Evolutionary conservation across 2,329 filamentous ascomycete genomes (phyloP).

Genomic region (Botrytis pseudocinerea): DNA sequence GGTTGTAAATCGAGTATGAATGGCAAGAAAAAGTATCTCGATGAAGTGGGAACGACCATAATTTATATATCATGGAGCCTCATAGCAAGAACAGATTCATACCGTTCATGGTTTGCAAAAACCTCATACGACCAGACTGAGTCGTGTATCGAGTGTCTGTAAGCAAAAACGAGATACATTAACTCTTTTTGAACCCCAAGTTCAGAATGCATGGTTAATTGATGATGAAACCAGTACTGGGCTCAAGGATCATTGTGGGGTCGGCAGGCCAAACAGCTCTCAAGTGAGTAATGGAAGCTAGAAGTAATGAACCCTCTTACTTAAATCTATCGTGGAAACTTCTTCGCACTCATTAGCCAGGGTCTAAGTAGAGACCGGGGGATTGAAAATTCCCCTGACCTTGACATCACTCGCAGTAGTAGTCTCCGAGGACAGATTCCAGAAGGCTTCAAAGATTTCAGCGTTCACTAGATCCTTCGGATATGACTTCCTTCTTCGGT

Average conservation of each 20-base stretch:
- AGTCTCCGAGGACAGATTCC: neutral
- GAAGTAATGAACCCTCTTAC: neutral
- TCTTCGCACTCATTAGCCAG: neutral
- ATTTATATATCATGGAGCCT: slow-evolving; percentile 6
- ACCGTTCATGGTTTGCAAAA: neutral
- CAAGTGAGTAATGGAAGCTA: neutral
- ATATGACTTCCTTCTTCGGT: neutral
- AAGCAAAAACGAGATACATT: neutral
- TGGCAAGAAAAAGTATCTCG: neutral
- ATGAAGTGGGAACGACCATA: neutral
- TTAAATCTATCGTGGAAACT: neutral
- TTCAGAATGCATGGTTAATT: neutral
- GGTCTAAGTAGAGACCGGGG: neutral
- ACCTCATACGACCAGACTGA: neutral
- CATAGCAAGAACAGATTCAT: neutral
- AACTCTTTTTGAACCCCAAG: neutral
- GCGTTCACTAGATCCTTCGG: neutral
- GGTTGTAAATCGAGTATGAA: neutral
- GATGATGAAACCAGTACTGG: neutral
- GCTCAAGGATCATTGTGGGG: slow-evolving; percentile 1
- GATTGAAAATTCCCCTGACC: neutral
- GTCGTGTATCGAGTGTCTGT: neutral
- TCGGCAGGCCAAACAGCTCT: neutral
- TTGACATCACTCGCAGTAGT: neutral
- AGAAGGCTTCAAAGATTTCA: neutral